Conservation (phyloP, 352 stramenopile genomes). For the Phytophthora colocasiae region DNA sequence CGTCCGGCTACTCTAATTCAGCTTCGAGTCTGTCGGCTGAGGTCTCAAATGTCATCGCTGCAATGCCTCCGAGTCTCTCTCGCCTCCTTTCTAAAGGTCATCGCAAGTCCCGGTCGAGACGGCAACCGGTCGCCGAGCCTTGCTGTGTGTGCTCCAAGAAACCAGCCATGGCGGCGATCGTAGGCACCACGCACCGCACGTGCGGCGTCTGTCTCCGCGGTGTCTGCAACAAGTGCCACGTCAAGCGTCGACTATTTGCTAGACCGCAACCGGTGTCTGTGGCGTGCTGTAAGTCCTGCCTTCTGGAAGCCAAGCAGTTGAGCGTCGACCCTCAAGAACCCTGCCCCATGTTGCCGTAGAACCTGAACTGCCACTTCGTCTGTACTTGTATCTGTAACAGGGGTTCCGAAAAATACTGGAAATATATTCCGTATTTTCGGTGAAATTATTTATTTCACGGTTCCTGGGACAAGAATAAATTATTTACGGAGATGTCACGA, state of each 20-base stretch:
- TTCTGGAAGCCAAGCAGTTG: slow-evolving; percentile 47
- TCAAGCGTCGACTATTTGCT: slow-evolving; percentile 53
- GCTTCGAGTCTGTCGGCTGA: slow-evolving; percentile 25
- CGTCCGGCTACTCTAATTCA: slow-evolving; percentile 21
- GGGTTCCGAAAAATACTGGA: too few relatives aligned
- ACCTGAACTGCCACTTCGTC: background rate
- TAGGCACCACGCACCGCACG: slow-evolving; percentile 28
- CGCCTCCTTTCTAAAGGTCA: slow-evolving; percentile 25
- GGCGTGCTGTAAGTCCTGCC: slow-evolving; percentile 60
- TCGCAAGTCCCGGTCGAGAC: slow-evolving; percentile 22
- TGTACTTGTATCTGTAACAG: slow-evolving; percentile 16
- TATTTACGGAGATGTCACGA: too few relatives aligned
- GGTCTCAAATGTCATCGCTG: slow-evolving; percentile 2
- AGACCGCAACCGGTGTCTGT: slow-evolving; percentile 44
- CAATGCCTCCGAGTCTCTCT: slow-evolving; percentile 14
- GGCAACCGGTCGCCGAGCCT: slow-evolving; percentile 27
- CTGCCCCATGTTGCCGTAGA: slow-evolving; percentile 43
- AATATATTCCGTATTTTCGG: too few relatives aligned
- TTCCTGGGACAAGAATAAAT: too few relatives aligned
- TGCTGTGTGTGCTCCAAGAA: slow-evolving; percentile 39
- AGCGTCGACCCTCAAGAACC: slow-evolving; percentile 49
- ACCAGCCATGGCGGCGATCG: slow-evolving; percentile 32
- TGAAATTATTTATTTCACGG: too few relatives aligned
- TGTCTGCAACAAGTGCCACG: slow-evolving; percentile 59
- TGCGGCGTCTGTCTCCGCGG: slow-evolving; percentile 50